Percentiles rank a stretch among this genome's conserved stretches.
phyloP scores from a whole-genome alignment of 768 basidiomycete genomes.

The Phylloporus sp. region DNA sequence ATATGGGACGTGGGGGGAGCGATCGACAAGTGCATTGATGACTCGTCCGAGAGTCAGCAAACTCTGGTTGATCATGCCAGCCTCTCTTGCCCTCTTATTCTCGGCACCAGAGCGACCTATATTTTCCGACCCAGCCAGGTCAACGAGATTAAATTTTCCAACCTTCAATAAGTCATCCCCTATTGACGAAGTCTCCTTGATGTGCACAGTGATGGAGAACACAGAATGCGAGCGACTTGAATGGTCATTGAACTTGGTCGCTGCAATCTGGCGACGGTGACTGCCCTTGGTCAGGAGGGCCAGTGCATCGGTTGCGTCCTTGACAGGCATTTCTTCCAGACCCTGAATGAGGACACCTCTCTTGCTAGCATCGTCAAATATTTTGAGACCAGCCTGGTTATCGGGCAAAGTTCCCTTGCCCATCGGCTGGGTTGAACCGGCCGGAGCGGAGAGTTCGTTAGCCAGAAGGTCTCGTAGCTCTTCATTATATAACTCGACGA shows the following conservation, averaged over 20 bases:
- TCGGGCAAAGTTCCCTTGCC: conserved; percentile 53
- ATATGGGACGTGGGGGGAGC: conserved; percentile 89
- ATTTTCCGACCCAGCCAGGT: conserved; percentile 96
- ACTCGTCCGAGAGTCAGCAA: conserved; percentile 94
- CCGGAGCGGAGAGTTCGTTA: conserved; percentile 66
- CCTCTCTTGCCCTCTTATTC: conserved; percentile 91
- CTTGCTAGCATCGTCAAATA: conserved; percentile 89
- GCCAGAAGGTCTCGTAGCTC: conserved; percentile 92
- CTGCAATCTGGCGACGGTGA: conserved; percentile 85
- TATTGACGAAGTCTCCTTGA: conserved; percentile 70
- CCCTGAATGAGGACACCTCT: conserved; percentile 92
- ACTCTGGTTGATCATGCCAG: conserved; percentile 98
- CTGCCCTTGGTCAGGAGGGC: conserved; percentile 84
- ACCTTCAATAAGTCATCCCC: conserved; percentile 89
- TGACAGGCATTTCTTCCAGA: conserved; percentile 83
- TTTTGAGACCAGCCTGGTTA: conserved; percentile 62
- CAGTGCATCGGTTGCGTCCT: conserved; percentile 77
- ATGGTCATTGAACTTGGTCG: conserved; percentile 97
- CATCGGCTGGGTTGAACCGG: conserved; percentile 72
- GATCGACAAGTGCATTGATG: conserved; percentile 93
- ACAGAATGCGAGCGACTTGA: conserved; percentile 97
- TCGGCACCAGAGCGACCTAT: conserved; percentile 95
- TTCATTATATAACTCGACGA: conserved; percentile 96
- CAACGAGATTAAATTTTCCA: conserved; percentile 95
- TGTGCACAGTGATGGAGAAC: conserved; percentile 93